phyloP scores from a whole-genome alignment of 1,139 yeast genomes.

The Candida tetrigidarum region DNA sequence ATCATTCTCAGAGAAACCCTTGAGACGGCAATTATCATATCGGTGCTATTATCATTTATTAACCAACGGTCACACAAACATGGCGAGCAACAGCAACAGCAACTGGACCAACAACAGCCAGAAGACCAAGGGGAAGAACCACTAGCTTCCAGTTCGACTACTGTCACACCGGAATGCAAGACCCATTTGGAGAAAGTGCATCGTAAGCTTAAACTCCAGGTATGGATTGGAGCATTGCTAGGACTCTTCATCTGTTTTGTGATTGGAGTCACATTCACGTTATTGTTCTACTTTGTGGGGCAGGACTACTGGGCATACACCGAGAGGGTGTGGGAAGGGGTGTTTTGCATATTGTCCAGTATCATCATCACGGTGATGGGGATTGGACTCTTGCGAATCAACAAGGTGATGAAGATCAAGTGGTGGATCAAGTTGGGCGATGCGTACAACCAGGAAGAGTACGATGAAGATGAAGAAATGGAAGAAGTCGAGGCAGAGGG shows the following conservation, averaged over 20 bases:
- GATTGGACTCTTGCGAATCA: conserved; percentile 78
- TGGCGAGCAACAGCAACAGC: neutral
- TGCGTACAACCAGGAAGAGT: conserved; percentile 31
- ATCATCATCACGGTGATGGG: conserved; percentile 90
- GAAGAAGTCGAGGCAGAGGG: conserved; percentile 19
- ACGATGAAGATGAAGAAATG: conserved; percentile 20
- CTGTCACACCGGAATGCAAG: neutral
- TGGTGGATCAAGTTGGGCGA: conserved; percentile 54
- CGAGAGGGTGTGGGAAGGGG: conserved; percentile 92
- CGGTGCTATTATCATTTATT: conserved; percentile 81
- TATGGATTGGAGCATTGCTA: conserved; percentile 79
- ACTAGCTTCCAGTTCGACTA: neutral
- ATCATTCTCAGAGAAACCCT: conserved; percentile 85
- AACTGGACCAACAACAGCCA: neutral
- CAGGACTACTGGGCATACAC: conserved; percentile 82
- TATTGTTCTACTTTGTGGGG: conserved; percentile 76
- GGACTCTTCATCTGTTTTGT: conserved; percentile 78
- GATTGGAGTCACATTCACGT: conserved; percentile 76
- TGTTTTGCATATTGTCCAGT: conserved; percentile 80
- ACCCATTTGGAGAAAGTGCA: conserved; percentile 20
- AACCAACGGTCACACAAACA: conserved; percentile 51
- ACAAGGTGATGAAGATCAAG: conserved; percentile 60
- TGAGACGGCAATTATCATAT: conserved; percentile 86
- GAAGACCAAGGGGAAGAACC: conserved; percentile 2
- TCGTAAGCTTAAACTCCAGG: conserved; percentile 58